A percentile compares a stretch with the other conserved stretches of the same genome.
Conservation (phyloP, 2,329 filamentous ascomycete species). For the Aspergillus texensis region DNA sequence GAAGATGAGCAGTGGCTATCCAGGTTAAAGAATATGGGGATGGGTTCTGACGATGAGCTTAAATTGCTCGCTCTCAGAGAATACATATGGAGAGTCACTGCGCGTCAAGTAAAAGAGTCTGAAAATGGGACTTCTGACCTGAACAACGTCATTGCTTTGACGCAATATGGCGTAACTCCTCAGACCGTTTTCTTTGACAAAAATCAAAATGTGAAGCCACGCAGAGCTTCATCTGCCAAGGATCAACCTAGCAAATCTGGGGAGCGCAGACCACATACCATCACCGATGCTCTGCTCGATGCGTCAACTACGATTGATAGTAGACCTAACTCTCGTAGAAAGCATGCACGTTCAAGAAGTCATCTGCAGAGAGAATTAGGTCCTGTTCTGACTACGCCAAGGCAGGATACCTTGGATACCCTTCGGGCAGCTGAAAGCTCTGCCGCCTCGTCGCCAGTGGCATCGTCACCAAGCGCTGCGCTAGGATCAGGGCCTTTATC, state of each 20-base stretch:
- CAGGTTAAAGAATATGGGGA: conserved; percentile 79
- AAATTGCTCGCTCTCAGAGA: conserved; percentile 85
- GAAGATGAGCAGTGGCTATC: conserved; percentile 95
- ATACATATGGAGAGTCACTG: conserved; percentile 85
- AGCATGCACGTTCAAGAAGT: conserved; percentile 42
- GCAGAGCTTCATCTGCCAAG: conserved; percentile 29
- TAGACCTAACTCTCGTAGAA: conserved; percentile 51
- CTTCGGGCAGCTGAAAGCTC: conserved; percentile 29
- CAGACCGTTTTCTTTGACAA: conserved; percentile 95
- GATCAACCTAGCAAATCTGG: conserved; percentile 33
- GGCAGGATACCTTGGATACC: conserved; percentile 25
- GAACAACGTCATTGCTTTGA: conserved; percentile 73
- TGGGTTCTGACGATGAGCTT: conserved; percentile 80
- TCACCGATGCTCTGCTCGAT: conserved; percentile 87
- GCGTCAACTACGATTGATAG: conserved; percentile 87
- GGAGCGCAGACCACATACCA: conserved; percentile 66
- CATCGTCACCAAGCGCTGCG: conserved; percentile 39
- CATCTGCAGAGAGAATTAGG: conserved; percentile 41
- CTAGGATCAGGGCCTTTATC: conserved; percentile 37
- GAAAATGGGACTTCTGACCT: conserved; percentile 49
- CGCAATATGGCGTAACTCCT: conserved; percentile 74
- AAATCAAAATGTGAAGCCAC: conserved; percentile 56
- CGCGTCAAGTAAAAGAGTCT: conserved; percentile 64
- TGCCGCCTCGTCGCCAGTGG: conserved; percentile 34
- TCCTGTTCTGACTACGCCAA: conserved; percentile 17